Evolutionary conservation across 1,139 yeast species (phyloP).

Genomic region (Pneumocystis wakefieldiae): DNA sequence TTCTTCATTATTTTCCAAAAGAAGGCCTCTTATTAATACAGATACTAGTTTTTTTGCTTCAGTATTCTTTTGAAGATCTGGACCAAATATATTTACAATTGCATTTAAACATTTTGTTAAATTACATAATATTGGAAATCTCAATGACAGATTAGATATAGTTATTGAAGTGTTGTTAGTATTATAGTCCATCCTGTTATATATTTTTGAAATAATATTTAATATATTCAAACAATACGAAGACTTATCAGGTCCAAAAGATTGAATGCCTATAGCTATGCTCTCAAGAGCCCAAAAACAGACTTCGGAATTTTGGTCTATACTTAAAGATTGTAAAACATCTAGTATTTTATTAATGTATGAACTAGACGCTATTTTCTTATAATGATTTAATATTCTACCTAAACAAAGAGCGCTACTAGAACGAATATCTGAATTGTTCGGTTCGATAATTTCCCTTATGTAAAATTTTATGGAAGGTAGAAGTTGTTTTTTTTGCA

Average conservation of each 20-base stretch:
- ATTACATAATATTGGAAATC: constrained; percentile 28
- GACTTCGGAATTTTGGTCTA: constrained; percentile 76
- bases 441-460: constrained; percentile 45
- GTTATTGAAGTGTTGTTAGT: constrained; percentile 30
- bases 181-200: constrained; percentile 43
- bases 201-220: constrained; percentile 32
- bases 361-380: constrained; percentile 28
- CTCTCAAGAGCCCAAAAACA: constrained; percentile 59
- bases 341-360: constrained; percentile 36
- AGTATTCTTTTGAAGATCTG: constrained; percentile 28
- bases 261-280: constrained; percentile 39
- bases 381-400: constrained; percentile 37
- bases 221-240: constrained; percentile 33
- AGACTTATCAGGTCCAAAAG: constrained; percentile 38
- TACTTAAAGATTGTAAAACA: constrained; percentile 44
- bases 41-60: constrained; percentile 18
- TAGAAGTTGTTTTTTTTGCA: constrained; percentile 28
- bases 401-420: constrained; percentile 48
- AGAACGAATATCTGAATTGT: constrained; percentile 53
- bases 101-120: constrained; percentile 31
- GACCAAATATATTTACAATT: constrained; percentile 37
- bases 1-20: constrained; percentile 16
- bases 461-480: constrained; percentile 40
- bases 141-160: constrained; percentile 34
- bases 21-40: constrained; percentile 11